Evolutionary conservation across 129 eudicot species (phyloP), one percentile per base, ranked within the genome.

Genomic region (Chrysanthemum seticuspe): DNA sequence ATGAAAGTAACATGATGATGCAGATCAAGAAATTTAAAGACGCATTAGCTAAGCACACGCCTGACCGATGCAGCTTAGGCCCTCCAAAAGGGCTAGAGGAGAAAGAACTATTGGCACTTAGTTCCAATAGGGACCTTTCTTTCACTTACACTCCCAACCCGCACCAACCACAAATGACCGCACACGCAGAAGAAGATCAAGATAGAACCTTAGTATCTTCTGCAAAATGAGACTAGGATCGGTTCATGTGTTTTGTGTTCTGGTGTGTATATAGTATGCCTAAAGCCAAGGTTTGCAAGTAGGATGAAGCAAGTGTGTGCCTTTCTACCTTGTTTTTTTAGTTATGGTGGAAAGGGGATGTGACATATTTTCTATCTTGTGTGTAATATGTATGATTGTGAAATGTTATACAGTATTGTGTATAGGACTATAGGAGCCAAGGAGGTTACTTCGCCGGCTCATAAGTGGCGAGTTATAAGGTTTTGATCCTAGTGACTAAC

Each of bases 21-120:
- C 87, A 86, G 96, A 89, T 86, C 56, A 89, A 89, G 86, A 89
- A 86, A 68, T 86, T 85, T 63, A 85, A 78, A 71, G 90, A 85
- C 21, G 92, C 92, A 1, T 58, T 86, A 76, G 90, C 85, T 14
- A 87, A 84, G 81, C 85, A 89, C 81, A 59, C 78, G 16, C 74
- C 92, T 5, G 85, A 74, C 13, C 74, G 87, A 52, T 80, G 93
- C 77, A 83, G 88, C 76, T 80, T 89, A 36, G 93, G 86, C 11
- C 90, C 83, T 31, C 31, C 87, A 3, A 85, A 87, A 71, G 96
- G 96, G 55, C 78, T 89, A 25, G 96, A 87, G 85, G 93, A 89
- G 88, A 89, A 87, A 76, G 93, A 87, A 67, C 74, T 89, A 5
- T 34, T 68, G 59, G 96, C 96, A 45, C 88, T 87, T 45, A 78